Evolutionary conservation across 352 stramenopile species (phyloP), one percentile per base, ranked within the genome.

Genomic region (Pythium insidiosum): DNA sequence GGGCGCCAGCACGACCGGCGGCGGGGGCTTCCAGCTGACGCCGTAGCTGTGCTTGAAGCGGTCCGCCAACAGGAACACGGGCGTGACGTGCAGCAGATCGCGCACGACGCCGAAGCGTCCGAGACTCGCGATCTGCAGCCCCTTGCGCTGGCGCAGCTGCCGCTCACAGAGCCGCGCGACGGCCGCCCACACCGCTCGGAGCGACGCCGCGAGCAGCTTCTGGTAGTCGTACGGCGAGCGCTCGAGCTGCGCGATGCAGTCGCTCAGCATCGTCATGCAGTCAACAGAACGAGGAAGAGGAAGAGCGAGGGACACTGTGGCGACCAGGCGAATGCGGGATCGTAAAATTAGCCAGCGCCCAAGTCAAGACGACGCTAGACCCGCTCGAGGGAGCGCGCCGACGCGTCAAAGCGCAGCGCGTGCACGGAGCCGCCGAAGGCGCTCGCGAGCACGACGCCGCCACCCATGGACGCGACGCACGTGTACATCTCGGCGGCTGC

Each of bases 21-120:
- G 58, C 9, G 66, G 66, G 21, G 63, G 59, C 22, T 58, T 50
- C 69, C 67, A 83, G 4, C 43, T 34, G 7, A 73, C 56, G 5
- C 57, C 45, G 34, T 82, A 79, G 0, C 36, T 44, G 42, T 45
- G 67, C 35, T 43, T 35, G 47, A 83, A 83, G 9, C 63, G 68
- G 41, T 82, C 73, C 13, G 63, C 47, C 6, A 85, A 61, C 15
- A 80, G 22, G 38, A 82, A 85, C 4, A 83, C 60, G 5, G 68
- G 65, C 9, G 25, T 42, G 15, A 49, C 18, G 6, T 54, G 49
- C 12, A 61, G 45, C 26, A 64, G 43, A 19, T 68, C 48, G 13
- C 71, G 73, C 6, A 84, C 50, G 40, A 88, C 80, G 0, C 66
- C 56, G 22, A 86, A 82, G 29, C 78, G 84, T 6, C 70, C 73